Evolutionary conservation across 179 eudicot species (phyloP).

Genomic region (Pouteria campechiana): DNA sequence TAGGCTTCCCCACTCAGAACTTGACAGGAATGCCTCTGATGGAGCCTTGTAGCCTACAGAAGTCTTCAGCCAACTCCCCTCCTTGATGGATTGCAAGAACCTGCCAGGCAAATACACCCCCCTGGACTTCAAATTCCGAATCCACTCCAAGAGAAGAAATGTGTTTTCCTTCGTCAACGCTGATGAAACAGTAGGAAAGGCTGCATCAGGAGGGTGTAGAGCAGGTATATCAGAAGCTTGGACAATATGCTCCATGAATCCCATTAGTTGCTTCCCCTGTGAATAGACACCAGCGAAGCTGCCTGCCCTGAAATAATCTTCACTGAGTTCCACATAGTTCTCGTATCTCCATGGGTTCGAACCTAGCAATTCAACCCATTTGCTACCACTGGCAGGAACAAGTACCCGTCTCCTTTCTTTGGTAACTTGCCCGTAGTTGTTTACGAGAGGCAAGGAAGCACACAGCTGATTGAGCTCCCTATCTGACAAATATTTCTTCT

Average conservation of each 20-base stretch:
- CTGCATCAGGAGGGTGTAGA: constrained; percentile 42
- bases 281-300: constrained; percentile 21
- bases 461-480: constrained; percentile 14
- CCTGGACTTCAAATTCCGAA: constrained; percentile 13
- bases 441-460: constrained; percentile 34
- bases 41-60: constrained; percentile 39
- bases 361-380: constrained; percentile 46
- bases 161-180: constrained; percentile 34
- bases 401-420: constrained; percentile 19
- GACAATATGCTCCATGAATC: constrained; percentile 19
- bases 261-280: constrained; percentile 13
- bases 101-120: constrained; percentile 16
- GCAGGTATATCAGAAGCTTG: constrained; percentile 48
- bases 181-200: constrained; percentile 30
- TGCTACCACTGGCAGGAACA: constrained; percentile 50
- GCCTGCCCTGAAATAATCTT: constrained; percentile 24
- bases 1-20: constrained; percentile 34
- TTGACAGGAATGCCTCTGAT: constrained; percentile 35
- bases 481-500: constrained; percentile 8
- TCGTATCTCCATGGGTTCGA: constrained; percentile 46
- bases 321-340: constrained; percentile 33
- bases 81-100: constrained; percentile 28
- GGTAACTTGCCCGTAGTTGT: constrained; percentile 25
- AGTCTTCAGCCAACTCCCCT: constrained; percentile 51
- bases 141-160: constrained; percentile 51